phyloP scores from a whole-genome alignment of 495 filamentous ascomycete species.

The Neurospora sp. region DNA sequence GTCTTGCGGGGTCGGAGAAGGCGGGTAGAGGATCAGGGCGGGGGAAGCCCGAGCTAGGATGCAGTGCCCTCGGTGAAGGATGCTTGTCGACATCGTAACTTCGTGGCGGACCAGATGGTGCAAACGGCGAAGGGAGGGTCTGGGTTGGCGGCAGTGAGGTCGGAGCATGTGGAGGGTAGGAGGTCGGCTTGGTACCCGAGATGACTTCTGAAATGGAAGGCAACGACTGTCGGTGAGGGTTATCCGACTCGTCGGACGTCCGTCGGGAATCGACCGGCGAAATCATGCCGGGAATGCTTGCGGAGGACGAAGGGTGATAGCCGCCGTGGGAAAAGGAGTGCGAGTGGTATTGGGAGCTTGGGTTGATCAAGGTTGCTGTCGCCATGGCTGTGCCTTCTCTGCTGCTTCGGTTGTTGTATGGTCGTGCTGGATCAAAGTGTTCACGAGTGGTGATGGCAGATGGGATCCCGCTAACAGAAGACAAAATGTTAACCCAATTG shows the following conservation, averaged over 20 bases:
- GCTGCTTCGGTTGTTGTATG: constrained; percentile 23
- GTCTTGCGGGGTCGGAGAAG: constrained; percentile 24
- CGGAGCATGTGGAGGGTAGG: constrained; percentile 26
- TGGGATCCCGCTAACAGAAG: constrained; percentile 18
- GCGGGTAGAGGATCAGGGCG: constrained; percentile 21
- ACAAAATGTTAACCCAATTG: constrained; percentile 6
- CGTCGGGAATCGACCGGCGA: constrained; percentile 34
- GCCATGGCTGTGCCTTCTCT: constrained; percentile 36
- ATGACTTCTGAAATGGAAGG: constrained; percentile 42
- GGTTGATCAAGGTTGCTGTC: constrained; percentile 35
- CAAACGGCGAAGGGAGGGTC: constrained; percentile 26
- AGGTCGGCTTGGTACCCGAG: constrained; percentile 24
- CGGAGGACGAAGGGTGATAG: constrained; percentile 28
- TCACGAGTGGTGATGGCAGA: constrained; percentile 20
- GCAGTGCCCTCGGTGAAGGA: constrained; percentile 24
- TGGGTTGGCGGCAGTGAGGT: constrained; percentile 13
- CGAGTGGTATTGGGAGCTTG: constrained; percentile 30
- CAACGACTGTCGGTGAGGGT: constrained; percentile 34
- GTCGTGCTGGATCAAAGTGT: constrained; percentile 22
- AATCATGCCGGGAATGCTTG: constrained; percentile 34
- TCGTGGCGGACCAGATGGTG: constrained; percentile 16
- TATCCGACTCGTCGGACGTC: constrained; percentile 30
- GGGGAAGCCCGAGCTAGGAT: constrained; percentile 18
- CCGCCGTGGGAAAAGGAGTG: constrained; percentile 18
- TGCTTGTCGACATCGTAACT: constrained; percentile 18